Base-by-base conservation (phyloP, 1,284 basidiomycete species). In the Thelephora terrestris region DNA sequence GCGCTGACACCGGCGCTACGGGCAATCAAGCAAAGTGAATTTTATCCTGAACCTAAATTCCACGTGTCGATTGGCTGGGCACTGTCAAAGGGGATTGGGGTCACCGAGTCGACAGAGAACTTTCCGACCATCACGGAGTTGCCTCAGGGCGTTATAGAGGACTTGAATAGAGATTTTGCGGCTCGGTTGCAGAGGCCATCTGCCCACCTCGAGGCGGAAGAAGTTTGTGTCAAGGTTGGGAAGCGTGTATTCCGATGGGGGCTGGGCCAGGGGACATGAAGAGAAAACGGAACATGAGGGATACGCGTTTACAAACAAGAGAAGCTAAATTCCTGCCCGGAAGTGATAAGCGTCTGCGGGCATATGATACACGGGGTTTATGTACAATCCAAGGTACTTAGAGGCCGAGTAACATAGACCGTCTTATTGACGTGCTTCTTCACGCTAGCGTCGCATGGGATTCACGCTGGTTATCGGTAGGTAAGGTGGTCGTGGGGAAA, bases 21-120 rank as follows among this genome's bases (percentile, higher is more conserved):
- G 12, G 57, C 63, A 6, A 68, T 88, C 29, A 77, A 79, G 35
- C 85, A 91, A 53, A 77, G 79, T 56, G 73, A 75, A 47, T 91
- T 84, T 63, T 91, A 92, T 60, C 57, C 66, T 20, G 66, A 75
- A 37, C 85, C 90, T 16, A 75, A 78, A 27, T 91, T 90, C 58
- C 90, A 92, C 58, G 75, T 79, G 10, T 91, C 88, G 1, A 75
- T 92, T 47, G 87, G 77, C 7, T 91, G 90, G 88, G 78, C 81
- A 9, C 69, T 89, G 47, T 71, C 82, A 46, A 61, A 64, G 32
- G 32, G 32, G 2, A 21, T 49, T 27, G 17, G 25, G 9, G 2
- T 32, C 18, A 23, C 24, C 18, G 36, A 18, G 12, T 48, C 35
- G 25, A 3, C 18, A 5, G 49, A 36, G 14, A 4, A 40, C 29